A percentile compares a stretch with the other conserved stretches of the same genome.
These are phyloP conservation scores for Penstemon eatonii DNA, from an alignment of 257 asterid genomes.

Conservation along the genomic window DNA sequence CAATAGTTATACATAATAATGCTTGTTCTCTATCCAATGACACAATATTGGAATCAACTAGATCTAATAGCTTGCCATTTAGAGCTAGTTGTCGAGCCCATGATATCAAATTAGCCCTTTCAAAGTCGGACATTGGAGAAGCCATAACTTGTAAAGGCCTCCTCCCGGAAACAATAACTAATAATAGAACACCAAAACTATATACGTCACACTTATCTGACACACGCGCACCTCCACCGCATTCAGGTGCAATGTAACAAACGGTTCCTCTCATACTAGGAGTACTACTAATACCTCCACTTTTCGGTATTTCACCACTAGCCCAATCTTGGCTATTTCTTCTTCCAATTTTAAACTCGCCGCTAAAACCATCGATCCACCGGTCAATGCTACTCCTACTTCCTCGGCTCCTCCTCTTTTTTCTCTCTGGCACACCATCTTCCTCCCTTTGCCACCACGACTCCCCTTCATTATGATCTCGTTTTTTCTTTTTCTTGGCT, in stretches of 20 bases:
- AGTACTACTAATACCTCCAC: slow-evolving; percentile 92
- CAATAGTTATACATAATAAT: slow-evolving; percentile 69
- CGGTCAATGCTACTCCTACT: slow-evolving; percentile 73
- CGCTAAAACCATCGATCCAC: slow-evolving; percentile 83
- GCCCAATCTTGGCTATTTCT: slow-evolving; percentile 78
- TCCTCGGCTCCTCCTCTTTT: slow-evolving; percentile 54
- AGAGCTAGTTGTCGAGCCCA: slow-evolving; percentile 91
- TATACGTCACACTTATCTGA: slow-evolving; percentile 87
- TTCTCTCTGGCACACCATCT: slow-evolving; percentile 50
- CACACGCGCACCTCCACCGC: slow-evolving; percentile 63
- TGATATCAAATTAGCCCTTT: slow-evolving; percentile 84
- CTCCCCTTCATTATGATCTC: slow-evolving; percentile 46
- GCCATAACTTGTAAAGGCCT: slow-evolving; percentile 95
- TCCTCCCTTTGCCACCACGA: slow-evolving; percentile 86
- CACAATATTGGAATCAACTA: slow-evolving; percentile 65
- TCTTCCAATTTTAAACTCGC: slow-evolving; percentile 69
- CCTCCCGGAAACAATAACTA: slow-evolving; percentile 80
- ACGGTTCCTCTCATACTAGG: slow-evolving; percentile 98
- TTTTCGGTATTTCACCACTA: slow-evolving; percentile 71
- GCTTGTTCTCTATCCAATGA: slow-evolving; percentile 59
- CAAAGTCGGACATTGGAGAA: slow-evolving; percentile 88
- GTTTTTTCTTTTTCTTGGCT: slow-evolving; percentile 69
- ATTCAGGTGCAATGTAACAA: slow-evolving; percentile 88
- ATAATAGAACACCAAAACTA: slow-evolving; percentile 79
- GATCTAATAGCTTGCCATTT: slow-evolving; percentile 71